Percentiles rank a stretch among this genome's conserved stretches.
Evolutionary conservation across 768 basidiomycete species (phyloP).

Genomic region (Naganishia vaughanmartiniae): DNA sequence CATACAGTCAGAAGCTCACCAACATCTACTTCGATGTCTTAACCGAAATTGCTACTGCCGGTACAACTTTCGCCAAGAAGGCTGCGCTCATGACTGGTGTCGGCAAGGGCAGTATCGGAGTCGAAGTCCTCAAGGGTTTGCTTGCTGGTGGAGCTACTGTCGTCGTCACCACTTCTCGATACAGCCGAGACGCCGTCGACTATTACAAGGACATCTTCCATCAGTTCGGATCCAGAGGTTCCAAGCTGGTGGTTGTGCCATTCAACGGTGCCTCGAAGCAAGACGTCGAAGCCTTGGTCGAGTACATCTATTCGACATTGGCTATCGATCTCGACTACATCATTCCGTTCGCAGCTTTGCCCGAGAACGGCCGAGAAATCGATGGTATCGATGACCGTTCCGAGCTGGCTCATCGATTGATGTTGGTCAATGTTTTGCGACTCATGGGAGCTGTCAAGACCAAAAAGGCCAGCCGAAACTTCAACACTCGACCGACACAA

Average conservation of each 20-base stretch:
- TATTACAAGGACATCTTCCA: slow-evolving; percentile 99
- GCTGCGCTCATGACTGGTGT: slow-evolving; percentile 97
- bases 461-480: slow-evolving; percentile 94
- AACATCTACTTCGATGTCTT: slow-evolving; percentile 83
- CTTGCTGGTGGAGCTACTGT: slow-evolving; percentile 94
- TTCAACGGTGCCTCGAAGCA: slow-evolving; percentile 99
- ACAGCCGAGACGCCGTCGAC: slow-evolving; percentile 84
- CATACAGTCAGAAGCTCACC: slow-evolving; percentile 95
- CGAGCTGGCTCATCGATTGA: slow-evolving; percentile 96
- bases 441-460: slow-evolving; percentile 95
- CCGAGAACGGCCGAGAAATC: slow-evolving; percentile 98
- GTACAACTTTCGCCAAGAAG: slow-evolving; percentile 98
- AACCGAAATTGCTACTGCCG: slow-evolving; percentile 96
- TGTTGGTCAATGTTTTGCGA: slow-evolving; percentile 94
- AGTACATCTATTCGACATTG: slow-evolving; percentile 94
- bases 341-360: slow-evolving; percentile 95
- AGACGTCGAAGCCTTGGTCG: slow-evolving; percentile 94
- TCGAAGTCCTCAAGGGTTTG: slow-evolving; percentile 94
- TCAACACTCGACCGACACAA: slow-evolving; percentile 96
- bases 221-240: slow-evolving; percentile 86
- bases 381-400: slow-evolving; percentile 95
- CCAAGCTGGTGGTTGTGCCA: slow-evolving; percentile 94
- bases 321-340: slow-evolving; percentile 98
- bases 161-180: slow-evolving; percentile 96
- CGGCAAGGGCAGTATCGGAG: slow-evolving; percentile 95